These are phyloP conservation scores for Diutina pseudorugosa DNA, from an alignment of 1,139 yeast species.

Conservation along the genomic window DNA sequence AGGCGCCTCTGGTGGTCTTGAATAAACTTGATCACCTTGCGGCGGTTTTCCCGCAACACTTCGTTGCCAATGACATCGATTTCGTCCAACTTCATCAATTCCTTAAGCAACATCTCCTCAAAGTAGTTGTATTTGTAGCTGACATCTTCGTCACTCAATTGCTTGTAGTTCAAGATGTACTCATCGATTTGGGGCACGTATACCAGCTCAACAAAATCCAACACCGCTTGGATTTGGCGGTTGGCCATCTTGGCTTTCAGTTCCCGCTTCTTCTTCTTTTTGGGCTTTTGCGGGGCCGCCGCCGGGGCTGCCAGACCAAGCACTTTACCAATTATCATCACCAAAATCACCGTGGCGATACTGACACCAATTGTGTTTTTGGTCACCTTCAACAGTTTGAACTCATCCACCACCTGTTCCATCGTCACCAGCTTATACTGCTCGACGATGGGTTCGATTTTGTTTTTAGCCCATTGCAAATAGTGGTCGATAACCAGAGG, in stretches of 20 bases:
- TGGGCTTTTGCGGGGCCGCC: slow-evolving; percentile 8
- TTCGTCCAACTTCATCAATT: slow-evolving; percentile 53
- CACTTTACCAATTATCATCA: slow-evolving; percentile 12
- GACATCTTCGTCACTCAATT: slow-evolving; percentile 24
- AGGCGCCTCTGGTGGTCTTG: slow-evolving; percentile 49
- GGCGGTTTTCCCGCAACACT: slow-evolving; percentile 44
- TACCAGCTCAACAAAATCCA: slow-evolving; percentile 29
- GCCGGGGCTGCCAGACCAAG: slow-evolving; percentile 7
- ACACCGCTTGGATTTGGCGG: slow-evolving; percentile 26
- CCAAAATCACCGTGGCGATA: slow-evolving; percentile 14
- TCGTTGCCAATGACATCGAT: slow-evolving; percentile 42
- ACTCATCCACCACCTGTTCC: slow-evolving; percentile 20
- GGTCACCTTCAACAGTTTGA: slow-evolving; percentile 18
- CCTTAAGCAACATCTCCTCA: slow-evolving; percentile 56
- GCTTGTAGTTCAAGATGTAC: slow-evolving; percentile 21
- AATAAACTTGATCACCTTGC: slow-evolving; percentile 44
- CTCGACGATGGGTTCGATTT: background rate
- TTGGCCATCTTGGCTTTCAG: slow-evolving; percentile 34
- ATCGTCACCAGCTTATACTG: slow-evolving; percentile 5
- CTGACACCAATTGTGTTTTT: slow-evolving; percentile 25
- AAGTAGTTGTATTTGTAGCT: slow-evolving; percentile 44
- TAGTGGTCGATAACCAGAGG: background rate
- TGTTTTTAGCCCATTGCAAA: background rate
- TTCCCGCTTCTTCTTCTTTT: slow-evolving; percentile 24
- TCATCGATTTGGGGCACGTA: slow-evolving; percentile 35